Evolutionary conservation across 164 flowering plant genomes (phyloP), one percentile per base, ranked within the genome.

Genomic region (Echeveria elegans): DNA sequence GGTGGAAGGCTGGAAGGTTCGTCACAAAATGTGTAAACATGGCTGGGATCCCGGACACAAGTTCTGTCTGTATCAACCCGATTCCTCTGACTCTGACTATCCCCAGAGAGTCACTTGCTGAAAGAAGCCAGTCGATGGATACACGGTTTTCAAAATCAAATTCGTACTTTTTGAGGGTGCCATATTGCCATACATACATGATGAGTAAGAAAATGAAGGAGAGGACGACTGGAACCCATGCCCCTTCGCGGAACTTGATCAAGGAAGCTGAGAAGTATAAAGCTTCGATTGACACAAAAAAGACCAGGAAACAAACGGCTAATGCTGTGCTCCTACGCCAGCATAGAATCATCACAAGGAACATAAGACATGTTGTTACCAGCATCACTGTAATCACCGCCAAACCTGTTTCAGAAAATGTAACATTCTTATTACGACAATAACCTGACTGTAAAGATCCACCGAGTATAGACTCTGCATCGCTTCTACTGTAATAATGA

Each of bases 1-100:
- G 85, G 71, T 86, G 95, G 76, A 88, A 86, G 38, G 95, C 95
- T 0, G 95, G 95, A 31, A 88, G 89, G 66, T 88, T 88, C 36
- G 94, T 83, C 67, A 88, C 86, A 60, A 88, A 86, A 66, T 86
- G 90, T 28, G 89, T 81, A 77, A 88, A 86, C 11, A 88, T 85
- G 19, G 91, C 87, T 1, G 95, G 95, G 71, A 88, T 83, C 14
- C 94, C 94, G 0, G 94, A 77, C 18, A 85, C 89, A 28, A 88
- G 88, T 70, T 85, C 91, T 0, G 89, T 81, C 66, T 86, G 82
- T 32, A 88, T 80, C 19, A 88, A 83, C 31, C 91, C 91, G 47
- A 86, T 85, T 63, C 95, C 95, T 7, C 73, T 73, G 11, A 88
- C 91, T 31, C 89, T 77, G 14, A 83, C 84, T 29, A 88, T 85